phyloP scores from a whole-genome alignment of 352 stramenopile genomes.

The Phytophthora agathidicida region DNA sequence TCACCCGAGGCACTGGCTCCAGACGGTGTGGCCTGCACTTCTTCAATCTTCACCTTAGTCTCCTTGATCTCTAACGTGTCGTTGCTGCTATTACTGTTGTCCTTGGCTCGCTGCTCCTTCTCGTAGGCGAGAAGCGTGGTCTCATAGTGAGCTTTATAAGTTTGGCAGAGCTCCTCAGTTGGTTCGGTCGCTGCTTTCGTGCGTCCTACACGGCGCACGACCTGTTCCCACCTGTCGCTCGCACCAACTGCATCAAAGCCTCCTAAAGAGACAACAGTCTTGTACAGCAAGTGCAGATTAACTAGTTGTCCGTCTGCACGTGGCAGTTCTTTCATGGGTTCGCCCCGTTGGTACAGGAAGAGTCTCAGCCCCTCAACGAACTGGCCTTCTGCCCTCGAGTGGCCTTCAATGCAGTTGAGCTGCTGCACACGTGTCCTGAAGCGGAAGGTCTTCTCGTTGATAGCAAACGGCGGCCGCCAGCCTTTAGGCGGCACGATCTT shows the following conservation, averaged over 20 bases:
- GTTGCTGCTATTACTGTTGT: slow-evolving; percentile 1
- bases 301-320: slow-evolving; percentile 74
- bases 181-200: slow-evolving; percentile 55
- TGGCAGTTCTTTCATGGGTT: slow-evolving; percentile 81
- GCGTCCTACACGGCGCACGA: slow-evolving; percentile 68
- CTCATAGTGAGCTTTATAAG: slow-evolving; percentile 68
- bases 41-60: slow-evolving; percentile 16
- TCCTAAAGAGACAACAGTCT: slow-evolving; percentile 57
- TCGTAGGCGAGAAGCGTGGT: slow-evolving; percentile 60
- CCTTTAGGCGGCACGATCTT: slow-evolving; percentile 98
- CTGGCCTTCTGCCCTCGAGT: slow-evolving; percentile 77
- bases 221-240: slow-evolving; percentile 47
- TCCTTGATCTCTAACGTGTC: slow-evolving; percentile 12
- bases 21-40: slow-evolving; percentile 20
- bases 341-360: slow-evolving; percentile 79
- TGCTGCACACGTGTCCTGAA: slow-evolving; percentile 97
- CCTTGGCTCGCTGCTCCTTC: slow-evolving; percentile 31
- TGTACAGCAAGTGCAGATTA: slow-evolving; percentile 75
- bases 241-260: slow-evolving; percentile 57
- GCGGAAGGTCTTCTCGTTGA: slow-evolving; percentile 85
- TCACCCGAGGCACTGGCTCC: slow-evolving; percentile 3
- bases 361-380: slow-evolving; percentile 84
- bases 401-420: slow-evolving; percentile 92
- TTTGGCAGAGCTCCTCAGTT: slow-evolving; percentile 46
- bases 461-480: slow-evolving; percentile 92